These are phyloP conservation scores for Endogone sp. DNA, from an alignment of 192 early-diverging fungal species.

Conservation along the genomic window DNA sequence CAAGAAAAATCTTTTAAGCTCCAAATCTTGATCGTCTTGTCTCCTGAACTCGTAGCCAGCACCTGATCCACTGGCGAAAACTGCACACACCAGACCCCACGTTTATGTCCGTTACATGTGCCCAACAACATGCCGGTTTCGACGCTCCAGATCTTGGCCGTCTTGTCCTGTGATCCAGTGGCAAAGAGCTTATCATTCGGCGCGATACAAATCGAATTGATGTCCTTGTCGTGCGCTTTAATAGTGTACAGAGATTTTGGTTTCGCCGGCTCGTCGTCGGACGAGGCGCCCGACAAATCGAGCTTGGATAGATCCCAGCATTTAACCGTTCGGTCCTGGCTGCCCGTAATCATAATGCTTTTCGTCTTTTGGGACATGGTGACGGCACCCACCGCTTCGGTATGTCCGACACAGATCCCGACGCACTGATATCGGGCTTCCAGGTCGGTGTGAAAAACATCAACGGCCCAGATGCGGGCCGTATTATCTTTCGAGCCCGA, in stretches of 20 bases:
- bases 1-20: slow-evolving; percentile 83
- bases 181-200: slow-evolving; percentile 93
- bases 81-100: slow-evolving; percentile 91
- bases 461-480: slow-evolving; percentile 73
- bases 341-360: slow-evolving; percentile 77
- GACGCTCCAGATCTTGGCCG: slow-evolving; percentile 89
- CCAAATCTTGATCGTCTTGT: slow-evolving; percentile 96
- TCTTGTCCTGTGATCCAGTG: slow-evolving; percentile 93
- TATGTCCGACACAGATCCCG: slow-evolving; percentile 84
- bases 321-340: slow-evolving; percentile 95
- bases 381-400: slow-evolving; percentile 90
- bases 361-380: slow-evolving; percentile 63
- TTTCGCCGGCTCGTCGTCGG: slow-evolving; percentile 25
- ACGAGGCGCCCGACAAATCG: slow-evolving; percentile 32
- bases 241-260: slow-evolving; percentile 79
- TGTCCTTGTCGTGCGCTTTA: slow-evolving; percentile 95
- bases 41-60: slow-evolving; percentile 86
- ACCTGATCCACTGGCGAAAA: slow-evolving; percentile 98
- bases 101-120: slow-evolving; percentile 84
- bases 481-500: slow-evolving; percentile 93
- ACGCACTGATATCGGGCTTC: slow-evolving; percentile 54
- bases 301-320: slow-evolving; percentile 78
- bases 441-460: slow-evolving; percentile 29
- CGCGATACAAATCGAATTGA: slow-evolving; percentile 87
- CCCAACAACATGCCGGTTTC: slow-evolving; percentile 76